phyloP scores from a whole-genome alignment of 257 asterid genomes.

The Fraxinus anomala region DNA sequence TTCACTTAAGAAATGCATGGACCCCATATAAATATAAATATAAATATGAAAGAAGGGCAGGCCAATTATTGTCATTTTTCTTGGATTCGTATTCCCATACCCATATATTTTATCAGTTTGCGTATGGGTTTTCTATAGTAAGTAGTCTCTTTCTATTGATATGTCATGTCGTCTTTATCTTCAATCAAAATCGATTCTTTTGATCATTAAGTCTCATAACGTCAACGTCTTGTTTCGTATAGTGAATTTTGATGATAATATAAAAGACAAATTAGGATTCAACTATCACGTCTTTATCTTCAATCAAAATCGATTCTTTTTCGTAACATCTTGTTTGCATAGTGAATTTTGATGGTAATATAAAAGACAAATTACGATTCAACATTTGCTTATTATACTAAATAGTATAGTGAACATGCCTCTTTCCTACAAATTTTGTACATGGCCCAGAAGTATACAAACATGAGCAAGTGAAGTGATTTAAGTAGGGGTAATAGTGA shows the following conservation, averaged over 20 bases:
- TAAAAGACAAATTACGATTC: not conserved
- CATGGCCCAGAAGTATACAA: not conserved
- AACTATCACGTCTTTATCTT: not conserved
- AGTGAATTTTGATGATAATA: too few relatives aligned
- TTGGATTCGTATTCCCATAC: not conserved
- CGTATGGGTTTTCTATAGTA: slow-evolving; percentile 14
- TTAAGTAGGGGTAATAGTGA: not conserved
- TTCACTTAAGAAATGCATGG: not conserved
- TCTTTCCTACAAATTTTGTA: not conserved
- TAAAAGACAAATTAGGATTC: too few relatives aligned
- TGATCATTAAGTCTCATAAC: not conserved
- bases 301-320: slow-evolving; percentile 11
- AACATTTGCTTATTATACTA: not conserved
- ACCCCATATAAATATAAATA: not conserved
- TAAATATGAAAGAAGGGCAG: slow-evolving; percentile 1
- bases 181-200: slow-evolving; percentile 13
- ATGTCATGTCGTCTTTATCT: not conserved
- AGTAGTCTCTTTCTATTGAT: slow-evolving; percentile 27
- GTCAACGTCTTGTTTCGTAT: too few relatives aligned
- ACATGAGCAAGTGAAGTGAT: not conserved
- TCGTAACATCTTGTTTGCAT: too few relatives aligned
- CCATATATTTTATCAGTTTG: not conserved
- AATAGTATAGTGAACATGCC: too few relatives aligned
- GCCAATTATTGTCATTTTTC: slow-evolving; percentile 17
- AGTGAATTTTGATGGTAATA: too few relatives aligned